phyloP scores from a whole-genome alignment of 1,139 yeast species.

The Kodamaea anthophila region DNA sequence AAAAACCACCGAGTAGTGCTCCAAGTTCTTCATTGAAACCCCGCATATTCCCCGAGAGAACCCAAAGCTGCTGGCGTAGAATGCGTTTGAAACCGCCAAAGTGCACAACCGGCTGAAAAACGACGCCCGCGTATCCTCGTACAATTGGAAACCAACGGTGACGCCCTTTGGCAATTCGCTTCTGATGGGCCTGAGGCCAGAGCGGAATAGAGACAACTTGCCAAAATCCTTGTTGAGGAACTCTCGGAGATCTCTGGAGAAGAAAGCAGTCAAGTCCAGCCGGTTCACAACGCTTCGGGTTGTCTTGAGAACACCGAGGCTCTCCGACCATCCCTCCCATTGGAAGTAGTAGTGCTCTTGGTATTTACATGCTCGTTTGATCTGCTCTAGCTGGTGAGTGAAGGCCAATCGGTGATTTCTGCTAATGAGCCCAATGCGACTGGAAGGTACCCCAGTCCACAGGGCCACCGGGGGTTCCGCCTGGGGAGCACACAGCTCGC shows the following conservation, averaged over 20 bases:
- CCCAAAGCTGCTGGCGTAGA: conserved; percentile 6
- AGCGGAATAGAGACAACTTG: conserved; percentile 8
- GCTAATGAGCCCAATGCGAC: conserved; percentile 6
- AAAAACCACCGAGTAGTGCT: conserved; percentile 16
- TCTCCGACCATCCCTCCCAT: no score
- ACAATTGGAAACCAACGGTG: conserved; percentile 15
- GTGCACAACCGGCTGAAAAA: conserved; percentile 6
- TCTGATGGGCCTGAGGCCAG: conserved; percentile 10
- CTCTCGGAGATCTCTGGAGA: neutral
- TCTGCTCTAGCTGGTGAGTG: conserved; percentile 2
- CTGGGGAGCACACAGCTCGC: no score
- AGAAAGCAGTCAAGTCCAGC: no score
- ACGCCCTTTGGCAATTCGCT: conserved; percentile 32
- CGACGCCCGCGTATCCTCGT: conserved; percentile 1
- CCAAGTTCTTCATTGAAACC: conserved; percentile 12
- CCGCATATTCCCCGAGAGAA: conserved; percentile 14
- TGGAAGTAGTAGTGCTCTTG: conserved; percentile 7
- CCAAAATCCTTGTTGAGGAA: neutral
- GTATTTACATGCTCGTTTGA: conserved; percentile 1
- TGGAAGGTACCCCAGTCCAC: conserved; percentile 6
- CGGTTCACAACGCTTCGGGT: no score
- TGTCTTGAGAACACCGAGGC: no score
- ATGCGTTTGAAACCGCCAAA: conserved; percentile 6
- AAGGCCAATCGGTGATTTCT: conserved; percentile 9
- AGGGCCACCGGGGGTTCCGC: neutral